Percentiles rank a stretch among this genome's conserved stretches.
phyloP scores from a whole-genome alignment of 2,329 filamentous ascomycete genomes.

The Chalara sp. region DNA sequence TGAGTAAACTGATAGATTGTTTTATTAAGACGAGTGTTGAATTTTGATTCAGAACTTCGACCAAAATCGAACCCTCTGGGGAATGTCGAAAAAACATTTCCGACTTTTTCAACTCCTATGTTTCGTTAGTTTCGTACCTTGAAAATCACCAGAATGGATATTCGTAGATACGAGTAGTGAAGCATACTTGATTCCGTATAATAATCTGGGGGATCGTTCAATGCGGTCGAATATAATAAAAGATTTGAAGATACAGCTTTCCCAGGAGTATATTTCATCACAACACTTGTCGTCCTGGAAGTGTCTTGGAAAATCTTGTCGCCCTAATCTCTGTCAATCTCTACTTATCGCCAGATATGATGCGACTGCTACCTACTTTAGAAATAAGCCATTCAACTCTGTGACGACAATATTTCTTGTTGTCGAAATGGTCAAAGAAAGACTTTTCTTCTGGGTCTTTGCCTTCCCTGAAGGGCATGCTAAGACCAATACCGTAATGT shows the following conservation, averaged over 20 bases:
- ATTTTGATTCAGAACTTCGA: background rate
- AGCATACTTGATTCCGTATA: slow-evolving; percentile 3
- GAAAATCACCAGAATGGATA: background rate
- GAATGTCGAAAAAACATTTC: background rate
- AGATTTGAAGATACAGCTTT: background rate
- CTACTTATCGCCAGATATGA: background rate
- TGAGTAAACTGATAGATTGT: background rate
- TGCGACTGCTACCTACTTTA: slow-evolving; percentile 5
- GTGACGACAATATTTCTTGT: background rate
- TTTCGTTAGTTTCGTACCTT: background rate
- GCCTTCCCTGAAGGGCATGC: slow-evolving; percentile 1
- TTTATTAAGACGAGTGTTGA: background rate
- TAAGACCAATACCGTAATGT: slow-evolving; percentile 5
- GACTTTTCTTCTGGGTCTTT: slow-evolving; percentile 4
- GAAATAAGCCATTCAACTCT: slow-evolving; percentile 9
- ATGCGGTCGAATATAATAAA: slow-evolving; percentile 3
- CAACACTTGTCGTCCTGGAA: background rate
- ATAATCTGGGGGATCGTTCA: slow-evolving; percentile 4
- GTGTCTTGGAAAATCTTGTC: slow-evolving; percentile 6
- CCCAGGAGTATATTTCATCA: background rate
- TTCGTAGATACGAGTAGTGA: background rate
- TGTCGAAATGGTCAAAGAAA: background rate
- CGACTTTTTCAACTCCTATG: slow-evolving; percentile 5
- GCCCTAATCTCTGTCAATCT: background rate
- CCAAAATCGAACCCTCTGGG: background rate